Percentiles rank a stretch among this genome's conserved stretches.
phyloP scores from a whole-genome alignment of 176 grass and related monocot species.

The Eragrostis curvula region DNA sequence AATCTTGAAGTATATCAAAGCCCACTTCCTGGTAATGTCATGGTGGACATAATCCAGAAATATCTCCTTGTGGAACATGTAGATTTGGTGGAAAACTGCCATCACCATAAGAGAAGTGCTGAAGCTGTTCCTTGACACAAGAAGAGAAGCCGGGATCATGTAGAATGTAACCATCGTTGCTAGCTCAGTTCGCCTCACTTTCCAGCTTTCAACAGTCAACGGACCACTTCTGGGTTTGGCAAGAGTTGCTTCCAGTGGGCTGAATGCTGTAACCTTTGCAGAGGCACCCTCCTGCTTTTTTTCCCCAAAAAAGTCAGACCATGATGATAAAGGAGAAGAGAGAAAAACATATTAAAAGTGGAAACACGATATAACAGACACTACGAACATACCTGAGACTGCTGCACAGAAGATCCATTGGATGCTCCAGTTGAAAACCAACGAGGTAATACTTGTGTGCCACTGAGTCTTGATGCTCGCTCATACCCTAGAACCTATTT shows the following conservation, averaged over 20 bases:
- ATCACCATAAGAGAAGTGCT: conserved; percentile 62
- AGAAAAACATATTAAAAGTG: background rate
- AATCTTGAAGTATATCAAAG: conserved; percentile 84
- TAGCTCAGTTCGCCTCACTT: conserved; percentile 62
- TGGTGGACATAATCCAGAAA: conserved; percentile 86
- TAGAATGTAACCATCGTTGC: conserved; percentile 53
- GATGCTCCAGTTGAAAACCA: conserved; percentile 56
- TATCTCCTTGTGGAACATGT: conserved; percentile 96
- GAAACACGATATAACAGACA: background rate
- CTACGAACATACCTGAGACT: background rate
- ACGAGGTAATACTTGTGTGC: conserved; percentile 39
- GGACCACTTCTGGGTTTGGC: conserved; percentile 49
- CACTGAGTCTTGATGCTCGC: conserved; percentile 31
- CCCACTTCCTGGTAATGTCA: conserved; percentile 82
- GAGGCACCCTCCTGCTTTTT: conserved; percentile 31
- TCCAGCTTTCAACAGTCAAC: conserved; percentile 65
- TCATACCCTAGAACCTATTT: conserved; percentile 58
- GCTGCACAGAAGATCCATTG: conserved; percentile 35
- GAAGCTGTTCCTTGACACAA: conserved; percentile 61
- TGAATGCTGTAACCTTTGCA: conserved; percentile 64
- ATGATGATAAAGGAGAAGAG: background rate
- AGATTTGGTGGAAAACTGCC: conserved; percentile 77
- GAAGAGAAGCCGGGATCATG: conserved; percentile 66
- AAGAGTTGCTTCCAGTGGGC: conserved; percentile 62
- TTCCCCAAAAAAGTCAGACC: conserved; percentile 27